Base-by-base conservation (phyloP, 306 rosid genomes). In the Lagenaria siceraria region DNA sequence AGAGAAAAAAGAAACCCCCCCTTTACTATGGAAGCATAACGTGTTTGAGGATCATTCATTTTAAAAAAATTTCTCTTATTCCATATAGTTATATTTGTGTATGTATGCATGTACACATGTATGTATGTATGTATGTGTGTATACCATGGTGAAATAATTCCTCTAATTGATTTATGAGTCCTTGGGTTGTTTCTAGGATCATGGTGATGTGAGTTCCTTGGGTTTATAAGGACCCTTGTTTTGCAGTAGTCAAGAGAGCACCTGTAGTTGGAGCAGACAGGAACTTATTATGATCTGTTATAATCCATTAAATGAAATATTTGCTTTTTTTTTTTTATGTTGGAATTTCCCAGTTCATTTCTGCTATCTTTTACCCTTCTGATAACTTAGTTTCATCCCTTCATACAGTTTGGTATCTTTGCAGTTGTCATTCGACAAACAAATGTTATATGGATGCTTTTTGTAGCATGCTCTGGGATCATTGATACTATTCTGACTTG, bases 401-500 rank as follows among this genome's bases (percentile, higher is more conserved):
- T 77, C 49, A 77, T 56, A 81, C 82, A 94, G 97, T 79, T 89
- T 52, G 97, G 97, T 76, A 90, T 86, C 79, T 74, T 89, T 77
- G 85, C 97, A 69, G 92, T 94, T 79, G 82, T 87, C 83, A 81
- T 94, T 85, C 88, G 96, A 56, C 98, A 94, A 82, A 92, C 96
- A 81, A 94, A 92, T 88, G 83, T 94, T 80, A 74, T 94, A 74
- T 94, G 98, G 97, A 84, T 90, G 77, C 89, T 90, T 81, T 92
- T 92, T 78, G 96, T 89, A 75, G 89, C 93, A n/a, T 89, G 97
- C 83, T 75, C 85, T 22, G 93, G 82, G 79, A 79, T 94, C 77
- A 80, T 94, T 75, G 82, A 94, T 70, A 81, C 86, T 77, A 83
- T 91, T 79, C 70, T 80, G 52, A 83, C 40, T 71, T 58, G 14